These are phyloP conservation scores for Lentinula detonsa DNA, from an alignment of 768 basidiomycete genomes.

Conservation along the genomic window DNA sequence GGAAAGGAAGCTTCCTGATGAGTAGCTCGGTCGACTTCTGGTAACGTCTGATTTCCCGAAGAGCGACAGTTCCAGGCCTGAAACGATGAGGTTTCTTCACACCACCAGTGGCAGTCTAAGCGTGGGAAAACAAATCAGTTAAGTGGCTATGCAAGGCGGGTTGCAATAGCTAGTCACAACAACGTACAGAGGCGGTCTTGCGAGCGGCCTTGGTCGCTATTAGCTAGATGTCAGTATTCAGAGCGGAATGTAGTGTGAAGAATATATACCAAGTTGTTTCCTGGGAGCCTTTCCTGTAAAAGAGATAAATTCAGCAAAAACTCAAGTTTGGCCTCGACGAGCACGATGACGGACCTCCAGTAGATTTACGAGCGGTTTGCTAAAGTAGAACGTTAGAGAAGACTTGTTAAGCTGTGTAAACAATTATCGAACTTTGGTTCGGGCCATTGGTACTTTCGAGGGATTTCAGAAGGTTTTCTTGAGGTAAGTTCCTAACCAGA, in stretches of 20 bases:
- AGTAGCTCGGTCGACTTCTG: constrained; percentile 99
- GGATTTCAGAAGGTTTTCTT: constrained; percentile 16
- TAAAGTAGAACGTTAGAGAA: constrained; percentile 27
- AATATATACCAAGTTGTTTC: constrained; percentile 59
- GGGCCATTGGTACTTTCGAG: constrained; percentile 55
- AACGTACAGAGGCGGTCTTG: constrained; percentile 68
- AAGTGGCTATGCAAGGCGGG: constrained; percentile 7
- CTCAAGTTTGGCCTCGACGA: constrained; percentile 9
- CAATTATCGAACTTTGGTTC: constrained; percentile 64
- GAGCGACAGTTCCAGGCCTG: constrained; percentile 96
- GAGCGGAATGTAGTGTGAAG: background rate
- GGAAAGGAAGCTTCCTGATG: constrained; percentile 99
- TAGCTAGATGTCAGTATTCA: background rate
- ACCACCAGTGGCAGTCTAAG: constrained; percentile 80
- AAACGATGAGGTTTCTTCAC: constrained; percentile 99
- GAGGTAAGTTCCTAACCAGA: constrained; percentile 19
- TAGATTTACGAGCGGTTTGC: constrained; percentile 99
- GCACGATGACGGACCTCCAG: constrained; percentile 67
- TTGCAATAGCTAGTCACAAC: constrained; percentile 8
- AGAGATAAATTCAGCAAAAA: constrained; percentile 9
- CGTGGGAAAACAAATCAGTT: constrained; percentile 4
- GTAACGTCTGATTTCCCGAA: constrained; percentile 97
- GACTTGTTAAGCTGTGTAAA: constrained; percentile 6
- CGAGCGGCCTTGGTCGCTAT: constrained; percentile 87
- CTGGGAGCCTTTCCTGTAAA: constrained; percentile 76